phyloP scores from a whole-genome alignment of 2,329 filamentous ascomycete genomes.

The Amesomyces nigricolor region DNA sequence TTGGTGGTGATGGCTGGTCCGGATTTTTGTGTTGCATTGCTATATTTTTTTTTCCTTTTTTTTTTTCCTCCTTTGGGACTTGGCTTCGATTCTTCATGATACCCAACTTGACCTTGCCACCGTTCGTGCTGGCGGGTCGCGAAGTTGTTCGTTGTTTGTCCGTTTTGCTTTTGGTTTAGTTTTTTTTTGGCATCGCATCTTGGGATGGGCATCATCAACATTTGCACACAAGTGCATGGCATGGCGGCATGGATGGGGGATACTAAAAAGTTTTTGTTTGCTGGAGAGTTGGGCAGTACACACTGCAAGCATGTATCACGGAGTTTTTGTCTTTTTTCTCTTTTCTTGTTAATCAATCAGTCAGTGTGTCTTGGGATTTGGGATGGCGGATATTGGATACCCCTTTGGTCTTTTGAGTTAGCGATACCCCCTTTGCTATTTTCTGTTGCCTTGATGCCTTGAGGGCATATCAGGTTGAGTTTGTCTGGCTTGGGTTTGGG shows the following conservation, averaged over 20 bases:
- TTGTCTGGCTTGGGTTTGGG: not conserved
- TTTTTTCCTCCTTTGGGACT: not conserved
- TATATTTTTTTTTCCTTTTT: not conserved
- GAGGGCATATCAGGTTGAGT: not conserved
- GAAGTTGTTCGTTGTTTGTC: no score
- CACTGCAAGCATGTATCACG: not conserved
- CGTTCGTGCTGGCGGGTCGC: no score
- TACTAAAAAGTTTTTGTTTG: not conserved
- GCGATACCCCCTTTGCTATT: not conserved
- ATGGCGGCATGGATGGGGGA: no score
- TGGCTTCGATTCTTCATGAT: no score
- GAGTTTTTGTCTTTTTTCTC: not conserved
- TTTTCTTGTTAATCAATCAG: no score
- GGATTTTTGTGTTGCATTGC: not conserved
- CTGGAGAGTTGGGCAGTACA: no score
- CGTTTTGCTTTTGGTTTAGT: no score
- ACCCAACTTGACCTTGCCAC: no score
- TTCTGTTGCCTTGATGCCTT: not conserved
- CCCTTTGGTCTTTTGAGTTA: not conserved
- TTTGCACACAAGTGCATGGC: no score
- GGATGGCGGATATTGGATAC: no score
- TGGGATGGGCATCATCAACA: no score
- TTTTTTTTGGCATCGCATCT: no score
- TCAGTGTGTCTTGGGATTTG: not conserved
- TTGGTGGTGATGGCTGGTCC: not conserved